Evolutionary conservation across 805 yeast species (phyloP).

Genomic region (Candida arabinofermentans): DNA sequence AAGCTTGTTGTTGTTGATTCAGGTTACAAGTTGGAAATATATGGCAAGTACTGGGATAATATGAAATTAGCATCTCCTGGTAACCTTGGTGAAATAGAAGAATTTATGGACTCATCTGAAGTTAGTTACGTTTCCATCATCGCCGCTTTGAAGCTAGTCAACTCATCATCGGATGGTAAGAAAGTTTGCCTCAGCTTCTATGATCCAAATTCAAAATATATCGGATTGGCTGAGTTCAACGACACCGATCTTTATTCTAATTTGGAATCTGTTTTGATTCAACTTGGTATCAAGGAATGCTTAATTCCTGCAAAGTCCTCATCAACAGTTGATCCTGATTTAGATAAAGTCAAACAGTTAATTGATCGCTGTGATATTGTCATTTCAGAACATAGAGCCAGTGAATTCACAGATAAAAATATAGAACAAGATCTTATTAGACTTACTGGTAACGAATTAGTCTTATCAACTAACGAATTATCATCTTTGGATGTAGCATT

Average conservation of each 20-base stretch:
- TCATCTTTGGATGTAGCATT: conserved; percentile 49
- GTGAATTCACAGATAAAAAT: conserved; percentile 61
- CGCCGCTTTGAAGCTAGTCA: conserved; percentile 44
- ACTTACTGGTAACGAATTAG: conserved; percentile 54
- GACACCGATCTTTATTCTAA: conserved; percentile 89
- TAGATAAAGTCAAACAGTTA: conserved; percentile 62
- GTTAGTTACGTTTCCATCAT: conserved; percentile 40
- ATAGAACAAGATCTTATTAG: conserved; percentile 76
- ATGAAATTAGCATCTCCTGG: conserved; percentile 81
- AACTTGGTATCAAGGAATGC: conserved; percentile 85
- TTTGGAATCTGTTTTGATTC: conserved; percentile 80
- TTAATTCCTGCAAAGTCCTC: conserved; percentile 43
- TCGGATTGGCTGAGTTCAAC: conserved; percentile 73
- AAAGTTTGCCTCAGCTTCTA: conserved; percentile 76
- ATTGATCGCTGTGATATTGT: conserved; percentile 78
- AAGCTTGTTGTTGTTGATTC: conserved; percentile 63
- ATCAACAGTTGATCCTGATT: conserved; percentile 43
- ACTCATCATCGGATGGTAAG: conserved; percentile 38
- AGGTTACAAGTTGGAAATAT: conserved; percentile 78
- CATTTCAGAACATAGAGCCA: conserved; percentile 52
- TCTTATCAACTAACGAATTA: conserved; percentile 53
- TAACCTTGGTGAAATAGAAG: conserved; percentile 74
- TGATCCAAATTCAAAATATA: conserved; percentile 61
- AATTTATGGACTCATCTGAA: conserved; percentile 48
- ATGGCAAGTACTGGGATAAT: conserved; percentile 60